Evolutionary conservation across 306 rosid species (phyloP).

Genomic region (Sophora flavescens): DNA sequence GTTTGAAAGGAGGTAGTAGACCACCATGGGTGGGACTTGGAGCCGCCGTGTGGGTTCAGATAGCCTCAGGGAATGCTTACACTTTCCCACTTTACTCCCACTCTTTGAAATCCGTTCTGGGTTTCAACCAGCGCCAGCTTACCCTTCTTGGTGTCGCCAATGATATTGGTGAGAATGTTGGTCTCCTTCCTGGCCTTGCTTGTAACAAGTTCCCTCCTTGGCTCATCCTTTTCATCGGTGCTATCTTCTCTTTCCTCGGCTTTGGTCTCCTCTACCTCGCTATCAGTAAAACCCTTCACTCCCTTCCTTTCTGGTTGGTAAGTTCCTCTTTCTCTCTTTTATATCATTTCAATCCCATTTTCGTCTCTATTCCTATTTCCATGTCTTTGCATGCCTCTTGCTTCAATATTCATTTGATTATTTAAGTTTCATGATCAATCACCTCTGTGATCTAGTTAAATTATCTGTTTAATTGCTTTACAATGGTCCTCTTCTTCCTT

Average conservation of each 20-base stretch:
- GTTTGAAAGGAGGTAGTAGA: conserved; percentile 68
- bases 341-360: too few species aligned
- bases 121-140: conserved; percentile 74
- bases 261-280: conserved; percentile 73
- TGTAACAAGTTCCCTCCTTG: conserved; percentile 81
- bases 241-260: conserved; percentile 66
- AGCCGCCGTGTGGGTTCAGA: conserved; percentile 80
- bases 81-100: conserved; percentile 77
- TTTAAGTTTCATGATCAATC: background rate
- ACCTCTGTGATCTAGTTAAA: background rate
- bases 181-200: conserved; percentile 76
- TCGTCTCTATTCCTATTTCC: too few species aligned
- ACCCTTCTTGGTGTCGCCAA: conserved; percentile 83
- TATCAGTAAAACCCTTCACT: conserved; percentile 48
- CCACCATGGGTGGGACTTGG: conserved; percentile 95
- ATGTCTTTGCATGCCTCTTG: too few species aligned
- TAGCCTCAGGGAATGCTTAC: conserved; percentile 67
- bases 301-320: conserved; percentile 75
- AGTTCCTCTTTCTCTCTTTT: background rate
- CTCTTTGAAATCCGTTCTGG: conserved; percentile 71
- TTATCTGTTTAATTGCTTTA: too few species aligned
- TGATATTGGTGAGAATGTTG: conserved; percentile 86
- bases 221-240: conserved; percentile 69
- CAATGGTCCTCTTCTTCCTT: background rate
- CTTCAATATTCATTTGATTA: background rate